phyloP scores from a whole-genome alignment of 495 filamentous ascomycete genomes.

The Penicillium arizonense region DNA sequence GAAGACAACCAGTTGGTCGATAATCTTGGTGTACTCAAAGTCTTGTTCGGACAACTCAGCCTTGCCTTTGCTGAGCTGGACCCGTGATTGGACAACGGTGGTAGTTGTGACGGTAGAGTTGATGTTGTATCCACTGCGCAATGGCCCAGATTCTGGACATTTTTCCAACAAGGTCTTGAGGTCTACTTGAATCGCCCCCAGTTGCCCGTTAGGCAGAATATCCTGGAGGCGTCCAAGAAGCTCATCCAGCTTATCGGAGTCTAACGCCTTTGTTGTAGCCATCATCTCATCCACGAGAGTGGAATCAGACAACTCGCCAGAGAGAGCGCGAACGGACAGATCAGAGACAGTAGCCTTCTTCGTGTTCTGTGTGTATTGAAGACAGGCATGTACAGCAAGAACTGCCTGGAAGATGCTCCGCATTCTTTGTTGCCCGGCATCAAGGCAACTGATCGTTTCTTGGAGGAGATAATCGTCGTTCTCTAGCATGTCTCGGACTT shows the following conservation, averaged over 20 bases:
- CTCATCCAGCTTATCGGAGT: constrained; percentile 37
- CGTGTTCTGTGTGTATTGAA: constrained; percentile 37
- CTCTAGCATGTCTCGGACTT: constrained; percentile 49
- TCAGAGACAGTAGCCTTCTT: constrained; percentile 45
- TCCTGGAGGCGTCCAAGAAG: constrained; percentile 21
- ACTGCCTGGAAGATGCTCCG: constrained; percentile 45
- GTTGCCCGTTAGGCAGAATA: constrained; percentile 12
- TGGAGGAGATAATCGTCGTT: constrained; percentile 47
- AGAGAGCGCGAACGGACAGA: constrained; percentile 55
- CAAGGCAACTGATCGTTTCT: constrained; percentile 29
- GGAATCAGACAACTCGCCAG: constrained; percentile 54
- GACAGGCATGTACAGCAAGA: constrained; percentile 42
- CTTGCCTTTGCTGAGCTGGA: constrained; percentile 80
- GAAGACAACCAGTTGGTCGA: constrained; percentile 60
- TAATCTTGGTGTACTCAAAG: constrained; percentile 69
- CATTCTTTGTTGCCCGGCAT: constrained; percentile 41
- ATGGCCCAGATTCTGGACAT: constrained; percentile 42
- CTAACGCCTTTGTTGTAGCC: constrained; percentile 45
- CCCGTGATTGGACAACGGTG: constrained; percentile 83
- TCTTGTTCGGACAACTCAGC: constrained; percentile 72
- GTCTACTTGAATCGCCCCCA: constrained; percentile 20
- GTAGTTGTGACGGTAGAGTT: constrained; percentile 72
- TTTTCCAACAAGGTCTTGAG: constrained; percentile 35
- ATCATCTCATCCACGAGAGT: constrained; percentile 54
- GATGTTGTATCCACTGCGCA: constrained; percentile 75